These are phyloP conservation scores for Vitis rupestris DNA, from an alignment of 164 flowering plant species.

Conservation along the genomic window DNA sequence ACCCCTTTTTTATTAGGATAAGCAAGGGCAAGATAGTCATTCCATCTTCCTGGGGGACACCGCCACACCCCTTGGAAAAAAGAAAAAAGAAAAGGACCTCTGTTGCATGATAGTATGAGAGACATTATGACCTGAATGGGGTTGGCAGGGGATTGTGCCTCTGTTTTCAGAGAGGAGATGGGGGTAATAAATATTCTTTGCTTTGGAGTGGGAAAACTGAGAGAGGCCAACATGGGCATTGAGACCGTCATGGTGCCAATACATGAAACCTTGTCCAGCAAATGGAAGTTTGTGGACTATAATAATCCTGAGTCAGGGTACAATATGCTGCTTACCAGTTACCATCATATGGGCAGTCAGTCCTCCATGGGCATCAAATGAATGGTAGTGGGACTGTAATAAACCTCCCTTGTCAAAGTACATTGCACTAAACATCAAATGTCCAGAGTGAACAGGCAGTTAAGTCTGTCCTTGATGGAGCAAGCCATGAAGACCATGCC, in stretches of 20 bases:
- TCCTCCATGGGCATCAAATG: too few species aligned
- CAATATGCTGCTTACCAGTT: too few species aligned
- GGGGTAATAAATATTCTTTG: constrained; percentile 13
- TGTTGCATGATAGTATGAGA: constrained; percentile 5
- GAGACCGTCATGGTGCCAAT: neutral
- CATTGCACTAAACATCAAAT: too few species aligned
- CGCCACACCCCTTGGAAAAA: too few species aligned
- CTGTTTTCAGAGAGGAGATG: constrained; percentile 11
- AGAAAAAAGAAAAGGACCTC: neutral
- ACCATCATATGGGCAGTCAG: too few species aligned
- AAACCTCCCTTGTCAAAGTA: too few species aligned
- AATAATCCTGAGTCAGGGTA: too few species aligned
- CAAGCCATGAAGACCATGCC: too few species aligned
- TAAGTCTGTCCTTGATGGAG: too few species aligned
- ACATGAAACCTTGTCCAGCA: neutral
- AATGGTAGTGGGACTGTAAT: too few species aligned
- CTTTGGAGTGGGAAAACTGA: constrained; percentile 4
- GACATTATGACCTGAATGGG: constrained; percentile 20
- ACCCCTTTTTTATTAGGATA: constrained; percentile 3
- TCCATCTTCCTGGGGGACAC: neutral
- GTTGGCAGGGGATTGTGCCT: constrained; percentile 13
- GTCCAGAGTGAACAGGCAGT: too few species aligned
- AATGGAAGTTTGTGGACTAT: too few species aligned
- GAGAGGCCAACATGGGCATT: constrained; percentile 8
- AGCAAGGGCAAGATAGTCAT: constrained; percentile 21